Base-by-base conservation (phyloP, 306 rosid species). In the Cajanus cajan region DNA sequence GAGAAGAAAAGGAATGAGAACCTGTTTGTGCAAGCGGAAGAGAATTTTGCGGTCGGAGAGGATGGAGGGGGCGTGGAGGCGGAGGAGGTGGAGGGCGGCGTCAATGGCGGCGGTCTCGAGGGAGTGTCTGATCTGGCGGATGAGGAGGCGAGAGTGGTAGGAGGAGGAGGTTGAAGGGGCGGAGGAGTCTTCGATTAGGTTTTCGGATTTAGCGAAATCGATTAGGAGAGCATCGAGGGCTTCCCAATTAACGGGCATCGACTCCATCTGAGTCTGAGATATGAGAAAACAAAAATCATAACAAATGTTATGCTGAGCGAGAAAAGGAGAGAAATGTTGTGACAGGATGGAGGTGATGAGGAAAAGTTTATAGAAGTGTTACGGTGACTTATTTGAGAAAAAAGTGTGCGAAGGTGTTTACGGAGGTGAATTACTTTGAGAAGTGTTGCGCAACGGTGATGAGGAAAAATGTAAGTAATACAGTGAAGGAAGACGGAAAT, bases 1-100 rank as follows among this genome's bases (percentile, higher is more conserved):
- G 31, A 28, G 31, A 1, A 28, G 31, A n/a, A 7, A 84, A 14
- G 34, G 12, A 47, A 14, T 9, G 24, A 15, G 50, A 10, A 96
- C 99, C 99, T 96, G 99, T 79, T 96, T 96, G 63, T 96, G 93
- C 82, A 96, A 86, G 6, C 93, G 99, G 85, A 96, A 93, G 72
- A 96, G 98, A 84, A 96, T 90, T 67, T 95, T 72, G 78, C 82
- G 96, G 78, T 96, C 98, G 65, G 86, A 85, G 77, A 96, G 96
- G 57, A 93, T 78, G 62, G 90, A 89, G n/a, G 98, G 99, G 12
- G 97, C 93, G 68, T 93, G 93, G 65, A 85, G 70, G 31, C 87
- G 94, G 33, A 96, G 96, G 82, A 96, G 92, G 83, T 77, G 86
- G 36, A 93, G 82, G 74, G 92, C 88, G 59, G 86, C 57, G 64